Evolutionary conservation across 306 rosid species (phyloP).

Genomic region (Mimosa bimucronata): DNA sequence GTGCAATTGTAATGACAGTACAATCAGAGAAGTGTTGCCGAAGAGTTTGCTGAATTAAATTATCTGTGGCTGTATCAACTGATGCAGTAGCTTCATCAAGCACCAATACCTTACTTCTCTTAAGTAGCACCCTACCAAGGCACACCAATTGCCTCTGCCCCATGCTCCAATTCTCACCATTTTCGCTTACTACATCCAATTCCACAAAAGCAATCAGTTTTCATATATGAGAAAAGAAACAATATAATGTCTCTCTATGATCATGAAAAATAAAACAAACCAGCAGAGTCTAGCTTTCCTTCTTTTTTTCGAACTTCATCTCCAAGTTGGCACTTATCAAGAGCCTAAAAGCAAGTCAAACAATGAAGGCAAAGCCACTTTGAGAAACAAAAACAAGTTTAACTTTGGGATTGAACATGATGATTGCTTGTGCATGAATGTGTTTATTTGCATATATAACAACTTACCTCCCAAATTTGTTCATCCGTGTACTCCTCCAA

Average conservation of each 20-base stretch:
- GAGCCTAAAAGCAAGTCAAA: background rate
- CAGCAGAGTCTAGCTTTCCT: background rate
- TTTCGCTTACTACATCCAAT: slow-evolving; percentile 61
- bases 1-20: slow-evolving; percentile 81
- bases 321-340: slow-evolving; percentile 1
- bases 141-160: slow-evolving; percentile 94
- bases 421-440: background rate
- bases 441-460: background rate
- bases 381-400: background rate
- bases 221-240: background rate
- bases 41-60: slow-evolving; percentile 79
- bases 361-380: background rate
- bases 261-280: background rate
- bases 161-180: slow-evolving; percentile 97
- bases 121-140: slow-evolving; percentile 82
- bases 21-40: slow-evolving; percentile 65
- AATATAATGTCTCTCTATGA: background rate
- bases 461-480: background rate
- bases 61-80: slow-evolving; percentile 88
- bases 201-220: slow-evolving; percentile 20
- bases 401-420: background rate
- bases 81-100: slow-evolving; percentile 96
- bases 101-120: slow-evolving; percentile 80
- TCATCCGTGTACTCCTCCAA: background rate
- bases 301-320: background rate